Evolutionary conservation across 2,329 filamentous ascomycete species (phyloP).

Genomic region (Ophiostoma ips): DNA sequence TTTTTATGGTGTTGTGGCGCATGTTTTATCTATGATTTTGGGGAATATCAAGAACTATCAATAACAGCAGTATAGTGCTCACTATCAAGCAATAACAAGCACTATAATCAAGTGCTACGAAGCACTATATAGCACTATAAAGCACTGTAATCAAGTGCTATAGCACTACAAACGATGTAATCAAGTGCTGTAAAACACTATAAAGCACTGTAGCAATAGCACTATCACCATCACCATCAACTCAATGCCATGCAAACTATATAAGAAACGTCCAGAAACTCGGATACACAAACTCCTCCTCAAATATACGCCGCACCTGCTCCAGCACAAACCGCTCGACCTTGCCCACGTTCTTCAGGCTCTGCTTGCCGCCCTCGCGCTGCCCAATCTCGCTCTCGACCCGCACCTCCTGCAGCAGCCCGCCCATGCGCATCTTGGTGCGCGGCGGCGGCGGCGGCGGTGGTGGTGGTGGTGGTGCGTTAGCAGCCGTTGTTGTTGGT

Average conservation of each 20-base stretch:
- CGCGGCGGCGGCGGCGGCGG: not conserved
- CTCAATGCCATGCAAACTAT: too few species aligned
- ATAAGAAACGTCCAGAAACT: constrained; percentile 98
- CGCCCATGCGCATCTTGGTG: constrained; percentile 39
- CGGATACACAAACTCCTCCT: constrained; percentile 96
- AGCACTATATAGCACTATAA: too few species aligned
- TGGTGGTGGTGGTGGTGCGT: constrained; percentile 1
- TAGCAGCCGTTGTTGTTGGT: not conserved
- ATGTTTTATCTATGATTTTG: not conserved
- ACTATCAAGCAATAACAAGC: too few species aligned
- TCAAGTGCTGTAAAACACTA: too few species aligned
- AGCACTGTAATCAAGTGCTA: too few species aligned
- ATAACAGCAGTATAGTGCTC: too few species aligned
- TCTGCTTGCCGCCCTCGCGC: constrained; percentile 81
- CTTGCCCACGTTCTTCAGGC: constrained; percentile 95
- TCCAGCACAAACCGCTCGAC: constrained; percentile 95
- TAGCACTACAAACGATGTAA: too few species aligned
- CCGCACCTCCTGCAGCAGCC: constrained; percentile 77
- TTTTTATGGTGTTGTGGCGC: not conserved
- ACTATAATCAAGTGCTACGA: too few species aligned
- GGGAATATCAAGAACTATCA: not conserved
- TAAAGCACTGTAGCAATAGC: too few species aligned
- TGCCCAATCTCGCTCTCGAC: constrained; percentile 97
- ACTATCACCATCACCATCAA: too few species aligned
- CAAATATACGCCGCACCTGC: constrained; percentile 91